Percentiles rank a stretch among this genome's conserved stretches.
Conservation (phyloP, 2,329 filamentous ascomycete species). For the Hirsutella minnesotensis region DNA sequence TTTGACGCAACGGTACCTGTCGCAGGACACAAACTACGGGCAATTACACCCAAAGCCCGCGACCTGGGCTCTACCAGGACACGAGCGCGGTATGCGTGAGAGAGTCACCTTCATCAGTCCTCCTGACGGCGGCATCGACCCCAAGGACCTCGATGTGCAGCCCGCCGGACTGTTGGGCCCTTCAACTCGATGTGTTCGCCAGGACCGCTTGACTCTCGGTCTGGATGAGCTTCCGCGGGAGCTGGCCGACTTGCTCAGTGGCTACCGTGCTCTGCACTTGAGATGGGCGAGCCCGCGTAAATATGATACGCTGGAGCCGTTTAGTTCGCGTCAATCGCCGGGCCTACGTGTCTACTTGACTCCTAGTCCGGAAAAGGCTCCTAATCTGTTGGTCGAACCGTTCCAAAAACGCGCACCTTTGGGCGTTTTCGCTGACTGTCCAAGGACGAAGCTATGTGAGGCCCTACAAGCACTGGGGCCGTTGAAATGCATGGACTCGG, state of each 20-base stretch:
- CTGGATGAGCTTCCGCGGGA: constrained; percentile 63
- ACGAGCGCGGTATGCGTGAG: constrained; percentile 52
- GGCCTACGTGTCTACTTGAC: constrained; percentile 76
- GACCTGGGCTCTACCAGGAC: neutral
- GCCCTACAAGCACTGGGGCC: constrained; percentile 46
- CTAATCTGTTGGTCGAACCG: no score
- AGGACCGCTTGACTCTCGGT: constrained; percentile 66
- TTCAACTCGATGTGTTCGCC: constrained; percentile 53
- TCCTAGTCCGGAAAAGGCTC: constrained; percentile 15
- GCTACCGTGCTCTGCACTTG: constrained; percentile 62
- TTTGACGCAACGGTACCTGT: no score
- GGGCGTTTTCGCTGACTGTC: neutral
- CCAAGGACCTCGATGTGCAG: constrained; percentile 47
- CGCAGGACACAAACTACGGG: no score
- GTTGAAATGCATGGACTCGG: constrained; percentile 36
- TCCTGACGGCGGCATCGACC: constrained; percentile 51
- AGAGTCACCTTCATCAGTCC: constrained; percentile 69
- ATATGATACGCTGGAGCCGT: constrained; percentile 53
- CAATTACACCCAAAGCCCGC: no score
- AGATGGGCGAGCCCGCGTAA: constrained; percentile 56
- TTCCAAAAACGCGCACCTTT: neutral
- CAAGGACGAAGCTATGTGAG: constrained; percentile 41
- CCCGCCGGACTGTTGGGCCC: constrained; percentile 42
- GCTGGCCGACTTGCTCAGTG: constrained; percentile 48
- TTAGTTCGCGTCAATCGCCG: constrained; percentile 62